Evolutionary conservation across 148 eudicot species (phyloP).

Genomic region (Camellia japonica): DNA sequence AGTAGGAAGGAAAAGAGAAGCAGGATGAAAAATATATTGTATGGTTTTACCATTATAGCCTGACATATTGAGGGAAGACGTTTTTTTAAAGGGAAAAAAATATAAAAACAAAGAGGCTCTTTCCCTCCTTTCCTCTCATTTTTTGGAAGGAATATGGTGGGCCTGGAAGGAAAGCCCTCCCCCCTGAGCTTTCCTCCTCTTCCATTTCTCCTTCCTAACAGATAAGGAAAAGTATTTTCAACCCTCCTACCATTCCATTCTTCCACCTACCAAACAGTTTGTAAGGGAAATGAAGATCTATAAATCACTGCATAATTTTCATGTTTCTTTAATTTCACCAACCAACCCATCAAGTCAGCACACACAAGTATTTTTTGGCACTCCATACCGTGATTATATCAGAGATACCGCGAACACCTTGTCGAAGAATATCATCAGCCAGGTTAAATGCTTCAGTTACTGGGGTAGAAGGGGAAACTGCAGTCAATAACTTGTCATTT

Average conservation of each 20-base stretch:
- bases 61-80: no score
- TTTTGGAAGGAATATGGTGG: neutral
- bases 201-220: neutral
- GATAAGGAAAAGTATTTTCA: neutral
- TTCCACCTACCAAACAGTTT: neutral
- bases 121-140: neutral
- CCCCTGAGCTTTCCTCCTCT: neutral
- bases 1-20: neutral
- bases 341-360: neutral
- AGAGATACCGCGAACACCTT: constrained; percentile 99
- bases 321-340: neutral
- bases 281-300: neutral
- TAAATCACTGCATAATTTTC: neutral
- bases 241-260: neutral
- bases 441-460: constrained; percentile 98
- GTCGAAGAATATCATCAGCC: constrained; percentile 98
- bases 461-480: constrained; percentile 94
- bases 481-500: constrained; percentile 91
- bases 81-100: no score
- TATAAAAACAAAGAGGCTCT: neutral
- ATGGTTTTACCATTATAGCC: neutral
- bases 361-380: neutral
- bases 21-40: neutral
- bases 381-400: constrained; percentile 86
- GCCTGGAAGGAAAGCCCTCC: neutral